Conservation (phyloP, 139 green algal genomes). For the Coccomyxa sp. region DNA sequence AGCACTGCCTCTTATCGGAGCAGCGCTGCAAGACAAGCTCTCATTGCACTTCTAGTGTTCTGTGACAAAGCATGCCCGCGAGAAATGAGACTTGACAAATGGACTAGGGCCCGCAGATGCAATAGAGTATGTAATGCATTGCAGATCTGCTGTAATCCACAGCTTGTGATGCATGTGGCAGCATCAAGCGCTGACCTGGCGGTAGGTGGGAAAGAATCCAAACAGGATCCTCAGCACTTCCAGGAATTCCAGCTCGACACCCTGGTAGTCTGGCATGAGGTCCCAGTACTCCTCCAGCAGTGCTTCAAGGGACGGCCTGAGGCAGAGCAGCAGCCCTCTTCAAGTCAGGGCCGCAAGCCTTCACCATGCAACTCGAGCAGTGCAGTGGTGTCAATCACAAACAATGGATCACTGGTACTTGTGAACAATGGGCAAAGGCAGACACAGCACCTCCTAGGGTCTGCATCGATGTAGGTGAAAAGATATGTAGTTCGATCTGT, state of each 20-base stretch:
- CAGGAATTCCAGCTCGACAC: slow-evolving; percentile 65
- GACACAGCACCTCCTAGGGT: slow-evolving; percentile 20
- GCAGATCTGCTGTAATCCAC: no score
- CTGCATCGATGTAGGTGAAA: slow-evolving; percentile 90
- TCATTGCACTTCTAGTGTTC: no score
- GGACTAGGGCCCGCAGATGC: no score
- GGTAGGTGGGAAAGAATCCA: slow-evolving; percentile 92
- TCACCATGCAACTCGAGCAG: neutral
- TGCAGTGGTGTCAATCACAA: no score
- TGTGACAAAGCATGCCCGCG: no score
- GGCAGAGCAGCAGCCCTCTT: no score
- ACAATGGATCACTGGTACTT: no score
- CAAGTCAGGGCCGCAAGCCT: no score
- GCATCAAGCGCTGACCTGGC: slow-evolving; percentile 1
- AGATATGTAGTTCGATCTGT: slow-evolving; percentile 93
- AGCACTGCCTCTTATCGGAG: slow-evolving; percentile 21
- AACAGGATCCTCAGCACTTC: slow-evolving; percentile 84
- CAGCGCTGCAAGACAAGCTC: slow-evolving; percentile 38
- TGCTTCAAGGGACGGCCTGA: slow-evolving; percentile 58
- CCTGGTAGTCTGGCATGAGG: slow-evolving; percentile 85
- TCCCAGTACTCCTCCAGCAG: slow-evolving; percentile 94
- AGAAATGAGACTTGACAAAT: no score
- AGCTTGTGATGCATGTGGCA: no score
- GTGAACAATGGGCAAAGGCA: neutral
- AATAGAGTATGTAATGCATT: no score